Evolutionary conservation across 2,329 filamentous ascomycete species (phyloP).

Genomic region (Aurifilum marmelostoma): DNA sequence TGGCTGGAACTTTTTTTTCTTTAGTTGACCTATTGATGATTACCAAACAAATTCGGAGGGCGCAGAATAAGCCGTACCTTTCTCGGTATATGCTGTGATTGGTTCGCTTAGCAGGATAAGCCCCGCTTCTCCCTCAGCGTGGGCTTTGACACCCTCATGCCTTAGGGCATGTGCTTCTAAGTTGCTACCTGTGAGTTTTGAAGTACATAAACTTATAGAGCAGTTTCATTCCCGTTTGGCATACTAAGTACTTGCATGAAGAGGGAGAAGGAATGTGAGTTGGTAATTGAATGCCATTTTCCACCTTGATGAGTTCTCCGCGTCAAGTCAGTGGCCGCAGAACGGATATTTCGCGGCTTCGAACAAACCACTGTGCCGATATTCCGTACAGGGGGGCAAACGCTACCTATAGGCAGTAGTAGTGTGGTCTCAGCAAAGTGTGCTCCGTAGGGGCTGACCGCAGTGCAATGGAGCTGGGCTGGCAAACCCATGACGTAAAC

Average conservation of each 20-base stretch:
- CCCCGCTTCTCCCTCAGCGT: not conserved
- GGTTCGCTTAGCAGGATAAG: not conserved
- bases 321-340: not conserved
- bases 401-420: too few species aligned
- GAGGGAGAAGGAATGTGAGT: not conserved
- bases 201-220: not conserved
- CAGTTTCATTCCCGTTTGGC: not conserved
- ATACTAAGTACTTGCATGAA: not conserved
- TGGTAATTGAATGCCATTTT: too few species aligned
- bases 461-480: not conserved
- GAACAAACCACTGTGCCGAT: not conserved
- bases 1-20: constrained; percentile 28
- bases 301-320: too few species aligned
- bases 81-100: not conserved
- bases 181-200: not conserved
- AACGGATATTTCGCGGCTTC: not conserved
- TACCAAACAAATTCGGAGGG: constrained; percentile 3
- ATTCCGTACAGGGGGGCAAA: not conserved
- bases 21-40: constrained; percentile 18
- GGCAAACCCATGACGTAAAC: constrained; percentile 11
- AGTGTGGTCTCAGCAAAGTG: too few species aligned
- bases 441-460: not conserved
- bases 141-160: not conserved
- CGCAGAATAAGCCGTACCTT: not conserved
- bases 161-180: not conserved